Percentiles rank a stretch among this genome's conserved stretches.
These are phyloP conservation scores for Saccharata proteae DNA, from an alignment of 2,329 filamentous ascomycete genomes.

Conservation along the genomic window DNA sequence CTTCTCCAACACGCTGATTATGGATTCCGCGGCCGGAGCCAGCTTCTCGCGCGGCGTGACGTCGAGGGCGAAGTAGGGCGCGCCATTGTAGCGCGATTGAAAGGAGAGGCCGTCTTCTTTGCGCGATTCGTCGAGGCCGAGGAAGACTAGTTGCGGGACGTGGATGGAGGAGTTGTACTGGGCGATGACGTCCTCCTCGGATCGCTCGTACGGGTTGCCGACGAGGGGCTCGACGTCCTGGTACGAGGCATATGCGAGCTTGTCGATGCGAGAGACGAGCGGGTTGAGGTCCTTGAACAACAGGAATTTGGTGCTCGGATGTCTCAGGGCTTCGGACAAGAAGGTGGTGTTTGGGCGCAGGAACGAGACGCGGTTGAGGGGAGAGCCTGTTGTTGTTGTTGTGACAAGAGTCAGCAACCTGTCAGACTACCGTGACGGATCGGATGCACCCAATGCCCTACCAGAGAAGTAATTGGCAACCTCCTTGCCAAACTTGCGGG, in stretches of 20 bases:
- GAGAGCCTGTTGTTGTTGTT: slow-evolving; percentile 55
- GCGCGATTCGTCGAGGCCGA: slow-evolving; percentile 63
- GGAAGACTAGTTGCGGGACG: slow-evolving; percentile 63
- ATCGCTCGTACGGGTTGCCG: slow-evolving; percentile 58
- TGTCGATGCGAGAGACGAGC: slow-evolving; percentile 46
- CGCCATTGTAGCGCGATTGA: slow-evolving; percentile 59
- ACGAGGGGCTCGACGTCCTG: slow-evolving; percentile 60
- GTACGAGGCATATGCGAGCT: slow-evolving; percentile 57
- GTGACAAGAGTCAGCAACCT: background rate
- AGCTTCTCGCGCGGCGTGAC: slow-evolving; percentile 59
- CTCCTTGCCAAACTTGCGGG: slow-evolving; percentile 66
- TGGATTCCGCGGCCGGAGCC: slow-evolving; percentile 48
- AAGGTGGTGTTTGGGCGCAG: slow-evolving; percentile 60
- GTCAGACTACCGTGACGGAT: slow-evolving; percentile 5
- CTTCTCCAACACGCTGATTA: slow-evolving; percentile 49
- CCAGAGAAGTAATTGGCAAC: slow-evolving; percentile 71
- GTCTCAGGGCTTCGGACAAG: slow-evolving; percentile 52
- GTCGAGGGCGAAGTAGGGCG: slow-evolving; percentile 82
- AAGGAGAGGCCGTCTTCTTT: slow-evolving; percentile 43
- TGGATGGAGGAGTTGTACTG: slow-evolving; percentile 60
- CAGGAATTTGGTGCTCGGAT: slow-evolving; percentile 59
- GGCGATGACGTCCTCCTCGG: slow-evolving; percentile 61
- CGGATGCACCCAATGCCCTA: slow-evolving; percentile 11
- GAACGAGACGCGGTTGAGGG: slow-evolving; percentile 69
- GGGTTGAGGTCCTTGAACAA: slow-evolving; percentile 70